Base-by-base conservation (phyloP, 257 asterid genomes). In the Forsythia viridissima region DNA sequence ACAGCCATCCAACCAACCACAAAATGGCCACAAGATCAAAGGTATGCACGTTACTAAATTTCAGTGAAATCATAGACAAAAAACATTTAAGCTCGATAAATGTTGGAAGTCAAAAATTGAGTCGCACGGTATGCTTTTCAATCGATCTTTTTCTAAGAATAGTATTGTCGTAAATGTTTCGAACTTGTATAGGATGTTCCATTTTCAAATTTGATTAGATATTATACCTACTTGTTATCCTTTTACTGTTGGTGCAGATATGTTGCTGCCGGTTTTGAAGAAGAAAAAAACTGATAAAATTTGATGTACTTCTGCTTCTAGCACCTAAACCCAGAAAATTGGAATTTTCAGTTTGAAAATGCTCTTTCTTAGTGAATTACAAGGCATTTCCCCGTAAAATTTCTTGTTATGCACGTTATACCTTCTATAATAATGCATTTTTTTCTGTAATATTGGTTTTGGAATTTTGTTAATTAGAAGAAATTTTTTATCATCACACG, bases 191-290 rank as follows among this genome's bases (percentile, higher is more conserved):
- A 24, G 24, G 24, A 24, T 24, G 24, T 24, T 24, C 0, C 24
- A 24, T 24, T 44, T 73, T 57, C 8, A 48, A 57, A 37, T 59
- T 46, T 76, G 75, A 73, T 48, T 71, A 8, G 0, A 52, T 16
- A 71, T 44, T 44, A 77, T 69, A 30, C 3, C 38, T 7, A 34
- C 4, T 36, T 48, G 61, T 4, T 13, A 30, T 76, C 42, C 16
- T 61, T 48, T 48, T 48, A 8, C 65, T 40, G 24, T 71, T 52
- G 7, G 8, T 89, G 91, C 91, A 90, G 92, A 86, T 59, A 76
- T 86, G 80, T 69, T 92, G 96, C 81, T 82, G 92, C 86, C 80
- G 88, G 65, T 90, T 88, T 83, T 91, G 88, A 87, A 75, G 84
- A 84, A 77, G 71, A 46, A 72, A 44, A 12, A 9, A 24, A 24